Percentiles rank a stretch among this genome's conserved stretches.
These are phyloP conservation scores for Thielaviopsis populi DNA, from an alignment of 2,329 filamentous ascomycete species.

Conservation along the genomic window DNA sequence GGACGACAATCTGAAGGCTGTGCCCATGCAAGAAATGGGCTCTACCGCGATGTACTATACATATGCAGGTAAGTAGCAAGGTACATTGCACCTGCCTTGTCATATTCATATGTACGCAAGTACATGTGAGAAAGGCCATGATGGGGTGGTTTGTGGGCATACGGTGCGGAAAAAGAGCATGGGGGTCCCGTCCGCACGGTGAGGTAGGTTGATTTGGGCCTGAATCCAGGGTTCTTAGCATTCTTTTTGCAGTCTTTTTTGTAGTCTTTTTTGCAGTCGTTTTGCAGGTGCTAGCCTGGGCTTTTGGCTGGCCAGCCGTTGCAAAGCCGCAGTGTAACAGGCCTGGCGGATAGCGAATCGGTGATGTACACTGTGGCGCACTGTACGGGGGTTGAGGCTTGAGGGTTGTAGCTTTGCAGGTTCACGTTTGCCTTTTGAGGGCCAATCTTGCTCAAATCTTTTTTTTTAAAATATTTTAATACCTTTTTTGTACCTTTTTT, in stretches of 20 bases:
- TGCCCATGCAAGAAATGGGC: neutral
- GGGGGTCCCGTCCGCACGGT: neutral
- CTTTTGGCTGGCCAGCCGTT: neutral
- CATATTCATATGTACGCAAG: too few relatives aligned
- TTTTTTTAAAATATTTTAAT: too few relatives aligned
- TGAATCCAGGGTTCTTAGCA: neutral
- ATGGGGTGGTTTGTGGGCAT: too few relatives aligned
- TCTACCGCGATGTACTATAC: neutral
- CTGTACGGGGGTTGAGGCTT: conserved; percentile 3
- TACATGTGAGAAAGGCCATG: too few relatives aligned
- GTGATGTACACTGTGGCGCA: conserved; percentile 4
- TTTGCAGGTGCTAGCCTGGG: neutral
- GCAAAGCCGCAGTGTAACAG: neutral
- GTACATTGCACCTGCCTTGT: too few relatives aligned
- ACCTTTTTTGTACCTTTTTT: neutral
- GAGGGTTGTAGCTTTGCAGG: too few relatives aligned
- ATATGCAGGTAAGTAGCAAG: neutral
- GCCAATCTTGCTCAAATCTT: neutral
- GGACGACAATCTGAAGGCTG: conserved; percentile 2
- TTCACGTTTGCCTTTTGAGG: neutral
- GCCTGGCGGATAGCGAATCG: neutral
- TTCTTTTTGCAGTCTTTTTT: neutral
- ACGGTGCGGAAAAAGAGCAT: neutral
- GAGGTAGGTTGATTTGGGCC: too few relatives aligned
- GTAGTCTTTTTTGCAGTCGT: neutral